Evolutionary conservation across 176 grass and related monocot species (phyloP), one percentile per base, ranked within the genome.

Genomic region (Puccinellia tenuiflora): DNA sequence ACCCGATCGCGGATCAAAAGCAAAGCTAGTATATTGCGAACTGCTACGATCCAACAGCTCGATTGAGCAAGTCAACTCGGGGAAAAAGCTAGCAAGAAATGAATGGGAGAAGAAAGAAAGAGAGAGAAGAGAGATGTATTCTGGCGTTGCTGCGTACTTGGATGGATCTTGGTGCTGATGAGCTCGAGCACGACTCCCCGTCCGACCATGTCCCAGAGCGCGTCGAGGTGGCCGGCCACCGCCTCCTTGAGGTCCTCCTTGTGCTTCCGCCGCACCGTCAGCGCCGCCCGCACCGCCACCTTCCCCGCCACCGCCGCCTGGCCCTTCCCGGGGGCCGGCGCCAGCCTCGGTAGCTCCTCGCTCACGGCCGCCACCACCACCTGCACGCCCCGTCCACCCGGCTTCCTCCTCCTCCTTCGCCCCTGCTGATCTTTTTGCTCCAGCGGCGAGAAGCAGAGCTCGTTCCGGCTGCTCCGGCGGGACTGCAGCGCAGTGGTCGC

Each of bases 191-290:
- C 59, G 70, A 99, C 93, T 77, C 84, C 88, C 61, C 88, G 73
- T 81, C 96, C 96, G 42, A 99, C 81, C 96, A 94, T 96, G 79
- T 94, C 91, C 81, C 89, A 85, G 52, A 99, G 79, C 54, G 92
- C 91, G 61, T 99, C 96, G 22, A 99, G 91, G 79, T 96, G 87
- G 11, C 85, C 90, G 26, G 86, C 96, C 71, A 99, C 64, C 39
- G 86, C 75, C 50, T 99, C 96, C 88, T 94, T 96, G 65, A 99
- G 64, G 89, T 96, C 96, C 86, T 99, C 96, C 87, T 99, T 99
- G 31, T 80, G 87, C 96, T 99, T 99, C 73, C 93, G 84, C 75
- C 93, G 86, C 83, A 99, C 93, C 54, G 93, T 99, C 62, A 99
- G 55, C 86, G 85, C 96, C 39, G 96, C 96, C 79, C 96, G 84